Conservation (phyloP, 1,284 basidiomycete genomes). For the Microbotryum violaceum region DNA sequence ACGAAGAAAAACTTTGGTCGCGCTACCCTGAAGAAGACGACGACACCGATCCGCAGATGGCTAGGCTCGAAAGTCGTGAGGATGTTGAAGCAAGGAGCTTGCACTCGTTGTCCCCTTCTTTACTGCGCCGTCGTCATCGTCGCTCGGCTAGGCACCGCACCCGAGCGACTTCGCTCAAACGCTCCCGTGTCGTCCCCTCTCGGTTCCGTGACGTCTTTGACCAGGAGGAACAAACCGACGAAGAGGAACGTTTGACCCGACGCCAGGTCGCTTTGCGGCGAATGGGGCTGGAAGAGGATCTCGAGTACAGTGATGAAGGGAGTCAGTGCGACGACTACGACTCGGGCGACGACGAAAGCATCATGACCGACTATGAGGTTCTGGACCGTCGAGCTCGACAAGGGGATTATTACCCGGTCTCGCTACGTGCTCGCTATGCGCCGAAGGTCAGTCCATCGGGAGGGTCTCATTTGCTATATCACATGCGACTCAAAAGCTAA, state of each 20-base stretch:
- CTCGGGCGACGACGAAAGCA: neutral
- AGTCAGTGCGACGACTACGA: neutral
- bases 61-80: conserved; percentile 9
- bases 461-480: neutral
- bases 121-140: too few relatives aligned
- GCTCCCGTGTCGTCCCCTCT: too few relatives aligned
- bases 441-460: conserved; percentile 4
- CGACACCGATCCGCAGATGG: neutral
- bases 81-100: neutral
- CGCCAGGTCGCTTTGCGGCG: neutral
- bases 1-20: neutral
- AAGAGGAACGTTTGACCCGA: conserved; percentile 1
- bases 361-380: conserved; percentile 1
- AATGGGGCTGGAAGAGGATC: neutral
- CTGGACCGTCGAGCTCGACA: neutral
- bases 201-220: neutral
- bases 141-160: too few relatives aligned
- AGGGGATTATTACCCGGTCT: conserved; percentile 31
- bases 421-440: conserved; percentile 26
- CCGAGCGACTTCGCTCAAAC: too few relatives aligned
- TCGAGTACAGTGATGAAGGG: neutral
- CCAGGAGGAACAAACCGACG: neutral
- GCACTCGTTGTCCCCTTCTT: too few relatives aligned
- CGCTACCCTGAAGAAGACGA: conserved; percentile 11
- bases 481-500: too few relatives aligned